phyloP scores from a whole-genome alignment of 495 filamentous ascomycete species.

The Lasiosphaeriaceae sp. region DNA sequence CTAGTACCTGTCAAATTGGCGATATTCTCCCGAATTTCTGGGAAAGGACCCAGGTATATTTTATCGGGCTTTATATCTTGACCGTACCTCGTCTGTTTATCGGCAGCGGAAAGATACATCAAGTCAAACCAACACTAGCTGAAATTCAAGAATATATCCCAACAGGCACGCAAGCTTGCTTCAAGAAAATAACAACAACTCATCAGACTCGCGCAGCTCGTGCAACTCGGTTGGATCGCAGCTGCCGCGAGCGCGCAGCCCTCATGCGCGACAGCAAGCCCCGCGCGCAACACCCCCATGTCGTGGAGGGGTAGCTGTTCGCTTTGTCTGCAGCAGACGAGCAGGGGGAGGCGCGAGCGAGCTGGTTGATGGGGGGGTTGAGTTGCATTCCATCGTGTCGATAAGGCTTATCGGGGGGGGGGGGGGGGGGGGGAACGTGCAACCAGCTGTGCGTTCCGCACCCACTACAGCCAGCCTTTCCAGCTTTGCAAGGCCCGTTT shows the following conservation, averaged over 20 bases:
- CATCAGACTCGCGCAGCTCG: conserved; percentile 1
- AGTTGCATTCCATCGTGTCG: conserved; percentile 8
- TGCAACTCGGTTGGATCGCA: conserved; percentile 21
- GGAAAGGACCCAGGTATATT: too few species aligned
- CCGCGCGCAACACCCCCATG: conserved; percentile 8
- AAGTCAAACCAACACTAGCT: not conserved
- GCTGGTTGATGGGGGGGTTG: too few species aligned
- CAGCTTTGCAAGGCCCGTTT: not conserved
- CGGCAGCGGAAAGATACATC: not conserved
- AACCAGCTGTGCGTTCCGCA: not conserved
- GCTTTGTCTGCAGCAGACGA: not conserved
- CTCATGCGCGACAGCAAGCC: conserved; percentile 20
- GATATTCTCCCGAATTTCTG: too few species aligned
- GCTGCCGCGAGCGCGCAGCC: conserved; percentile 5
- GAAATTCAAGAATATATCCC: not conserved
- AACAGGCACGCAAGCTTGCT: not conserved
- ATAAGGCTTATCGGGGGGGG: conserved; percentile 16
- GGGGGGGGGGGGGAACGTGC: too few species aligned
- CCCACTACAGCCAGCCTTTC: not conserved
- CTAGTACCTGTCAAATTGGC: too few species aligned
- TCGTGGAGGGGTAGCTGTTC: not conserved
- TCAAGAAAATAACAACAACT: not conserved
- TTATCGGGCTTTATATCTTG: too few species aligned
- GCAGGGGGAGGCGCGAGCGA: too few species aligned
- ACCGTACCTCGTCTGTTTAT: too few species aligned